These are phyloP conservation scores for Bruguiera parviflora DNA, from an alignment of 345 rosid genomes.

Conservation along the genomic window DNA sequence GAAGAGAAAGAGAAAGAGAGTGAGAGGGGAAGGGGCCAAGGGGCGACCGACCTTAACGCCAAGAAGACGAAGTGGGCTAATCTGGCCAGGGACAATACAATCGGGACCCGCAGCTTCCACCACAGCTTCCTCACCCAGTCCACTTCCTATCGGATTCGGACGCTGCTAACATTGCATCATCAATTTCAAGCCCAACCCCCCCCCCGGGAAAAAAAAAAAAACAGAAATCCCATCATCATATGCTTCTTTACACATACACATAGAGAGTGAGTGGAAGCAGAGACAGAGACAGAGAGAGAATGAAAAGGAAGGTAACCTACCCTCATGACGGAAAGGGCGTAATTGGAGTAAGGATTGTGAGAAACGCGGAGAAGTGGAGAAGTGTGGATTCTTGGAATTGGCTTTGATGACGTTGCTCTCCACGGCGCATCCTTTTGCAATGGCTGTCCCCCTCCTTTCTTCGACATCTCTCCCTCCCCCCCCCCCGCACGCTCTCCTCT, in stretches of 20 bases:
- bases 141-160: conserved; percentile 75
- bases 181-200: background rate
- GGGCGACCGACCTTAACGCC: conserved; percentile 60
- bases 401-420: conserved; percentile 60
- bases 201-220: background rate
- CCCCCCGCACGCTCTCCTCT: background rate
- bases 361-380: conserved; percentile 60
- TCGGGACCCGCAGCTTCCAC: conserved; percentile 92
- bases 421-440: conserved; percentile 82
- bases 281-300: background rate
- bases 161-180: conserved; percentile 37
- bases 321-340: conserved; percentile 71
- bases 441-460: conserved; percentile 45
- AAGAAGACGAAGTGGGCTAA: conserved; percentile 64
- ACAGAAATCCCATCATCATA: too few relatives aligned
- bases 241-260: background rate
- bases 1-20: background rate
- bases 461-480: conserved; percentile 38
- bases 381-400: conserved; percentile 70
- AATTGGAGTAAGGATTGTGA: conserved; percentile 45
- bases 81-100: conserved; percentile 80
- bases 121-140: conserved; percentile 64
- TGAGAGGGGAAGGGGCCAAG: background rate
- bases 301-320: conserved; percentile 18
- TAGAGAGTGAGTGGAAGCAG: too few relatives aligned